These are phyloP conservation scores for Coniosporium apollinis DNA, from an alignment of 495 filamentous ascomycete species.

Conservation along the genomic window DNA sequence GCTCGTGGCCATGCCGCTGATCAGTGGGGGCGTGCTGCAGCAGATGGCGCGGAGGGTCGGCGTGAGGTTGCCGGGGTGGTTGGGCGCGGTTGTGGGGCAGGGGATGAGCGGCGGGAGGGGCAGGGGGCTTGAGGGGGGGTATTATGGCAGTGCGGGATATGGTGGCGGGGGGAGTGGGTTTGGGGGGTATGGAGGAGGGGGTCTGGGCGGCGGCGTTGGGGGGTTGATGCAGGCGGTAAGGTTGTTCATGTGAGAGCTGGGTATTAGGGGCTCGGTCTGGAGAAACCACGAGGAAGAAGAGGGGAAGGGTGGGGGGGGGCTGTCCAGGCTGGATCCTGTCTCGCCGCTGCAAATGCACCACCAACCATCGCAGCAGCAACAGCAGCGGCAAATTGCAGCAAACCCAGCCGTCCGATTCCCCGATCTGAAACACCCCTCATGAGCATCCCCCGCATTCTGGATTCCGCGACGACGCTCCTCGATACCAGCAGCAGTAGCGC, in stretches of 20 bases:
- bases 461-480: no score
- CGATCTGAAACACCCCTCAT: no score
- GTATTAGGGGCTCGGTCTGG: no score
- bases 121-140: conserved; percentile 1
- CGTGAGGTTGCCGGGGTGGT: conserved; percentile 44
- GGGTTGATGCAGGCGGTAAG: background rate
- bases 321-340: no score
- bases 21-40: conserved; percentile 60
- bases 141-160: conserved; percentile 1
- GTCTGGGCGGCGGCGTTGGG: background rate
- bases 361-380: no score
- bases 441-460: no score
- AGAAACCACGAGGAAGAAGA: no score
- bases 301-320: no score
- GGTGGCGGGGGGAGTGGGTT: conserved; percentile 5
- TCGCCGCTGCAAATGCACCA: no score
- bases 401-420: no score
- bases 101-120: conserved; percentile 5
- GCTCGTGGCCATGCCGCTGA: conserved; percentile 66
- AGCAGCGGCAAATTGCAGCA: no score
- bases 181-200: conserved; percentile 2
- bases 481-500: no score
- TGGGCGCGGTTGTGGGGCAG: conserved; percentile 39
- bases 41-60: conserved; percentile 60
- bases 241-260: conserved; percentile 1